Evolutionary conservation across 2,329 filamentous ascomycete genomes (phyloP).

Genomic region (Fusarium sp.): DNA sequence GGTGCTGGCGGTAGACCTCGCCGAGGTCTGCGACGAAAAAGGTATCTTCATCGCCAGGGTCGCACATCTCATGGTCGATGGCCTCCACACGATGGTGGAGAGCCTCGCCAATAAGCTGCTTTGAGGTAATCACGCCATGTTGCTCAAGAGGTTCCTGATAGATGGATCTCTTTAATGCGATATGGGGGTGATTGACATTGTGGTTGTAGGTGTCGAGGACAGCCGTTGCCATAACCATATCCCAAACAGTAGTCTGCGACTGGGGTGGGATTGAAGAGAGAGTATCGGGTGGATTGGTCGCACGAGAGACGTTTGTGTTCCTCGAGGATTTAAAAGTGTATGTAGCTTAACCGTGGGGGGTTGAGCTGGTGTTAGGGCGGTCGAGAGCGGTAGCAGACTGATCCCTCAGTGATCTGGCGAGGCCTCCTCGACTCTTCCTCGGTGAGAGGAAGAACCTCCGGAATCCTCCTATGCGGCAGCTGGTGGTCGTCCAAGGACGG

Average conservation of each 20-base stretch:
- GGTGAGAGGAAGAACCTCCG: conserved; percentile 98
- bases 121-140: conserved; percentile 64
- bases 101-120: conserved; percentile 86
- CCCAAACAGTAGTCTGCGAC: conserved; percentile 51
- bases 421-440: conserved; percentile 99
- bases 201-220: conserved; percentile 65
- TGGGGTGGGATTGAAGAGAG: conserved; percentile 22
- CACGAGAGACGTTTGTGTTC: not conserved
- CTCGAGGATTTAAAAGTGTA: not conserved
- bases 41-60: conserved; percentile 93
- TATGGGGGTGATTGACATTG: conserved; percentile 60
- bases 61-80: conserved; percentile 89
- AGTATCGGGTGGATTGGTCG: conserved; percentile 1
- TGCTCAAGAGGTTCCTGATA: conserved; percentile 52
- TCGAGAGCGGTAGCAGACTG: conserved; percentile 93
- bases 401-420: conserved; percentile 91
- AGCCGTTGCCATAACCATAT: conserved; percentile 75
- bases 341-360: conserved; percentile 36
- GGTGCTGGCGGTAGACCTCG: conserved; percentile 97
- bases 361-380: conserved; percentile 82
- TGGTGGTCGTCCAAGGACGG: conserved; percentile 74
- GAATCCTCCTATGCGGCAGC: conserved; percentile 99
- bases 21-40: conserved; percentile 99
- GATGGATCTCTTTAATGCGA: conserved; percentile 58
- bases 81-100: conserved; percentile 85